Evolutionary conservation across 305 asterid species (phyloP).

Genomic region (Fraxinus nigra): DNA sequence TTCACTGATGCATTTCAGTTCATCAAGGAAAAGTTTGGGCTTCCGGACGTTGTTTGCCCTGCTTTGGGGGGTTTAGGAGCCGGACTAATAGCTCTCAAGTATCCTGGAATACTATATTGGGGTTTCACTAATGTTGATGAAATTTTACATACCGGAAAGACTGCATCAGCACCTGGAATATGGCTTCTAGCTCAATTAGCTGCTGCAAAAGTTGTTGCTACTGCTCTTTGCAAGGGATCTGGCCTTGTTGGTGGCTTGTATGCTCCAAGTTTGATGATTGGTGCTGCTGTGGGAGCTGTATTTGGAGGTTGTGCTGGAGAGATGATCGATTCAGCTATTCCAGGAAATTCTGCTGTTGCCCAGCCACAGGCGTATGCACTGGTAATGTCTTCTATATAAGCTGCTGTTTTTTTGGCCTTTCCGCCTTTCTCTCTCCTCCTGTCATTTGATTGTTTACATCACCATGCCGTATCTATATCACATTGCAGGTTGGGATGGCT

Average conservation of each 20-base stretch:
- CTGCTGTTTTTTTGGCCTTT: not conserved
- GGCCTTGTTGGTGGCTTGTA: conserved; percentile 96
- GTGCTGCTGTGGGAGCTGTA: conserved; percentile 98
- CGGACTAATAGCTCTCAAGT: conserved; percentile 89
- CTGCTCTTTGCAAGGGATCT: conserved; percentile 93
- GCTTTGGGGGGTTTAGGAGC: conserved; percentile 98
- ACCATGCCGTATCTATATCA: conserved; percentile 17
- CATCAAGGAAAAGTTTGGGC: conserved; percentile 66
- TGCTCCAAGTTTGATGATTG: conserved; percentile 99
- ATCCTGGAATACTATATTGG: conserved; percentile 96
- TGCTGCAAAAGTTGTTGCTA: conserved; percentile 93
- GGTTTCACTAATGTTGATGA: conserved; percentile 98
- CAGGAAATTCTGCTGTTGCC: conserved; percentile 92
- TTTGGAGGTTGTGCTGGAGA: conserved; percentile 95
- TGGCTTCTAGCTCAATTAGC: conserved; percentile 87
- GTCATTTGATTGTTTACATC: not conserved
- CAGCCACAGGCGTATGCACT: conserved; percentile 98
- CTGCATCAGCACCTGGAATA: conserved; percentile 98
- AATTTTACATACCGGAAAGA: conserved; percentile 92
- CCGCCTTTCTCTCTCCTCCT: not conserved
- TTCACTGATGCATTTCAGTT: conserved; percentile 62
- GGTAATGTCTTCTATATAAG: conserved; percentile 41
- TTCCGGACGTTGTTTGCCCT: conserved; percentile 90
- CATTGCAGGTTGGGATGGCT: conserved; percentile 96
- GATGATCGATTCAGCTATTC: conserved; percentile 86